A percentile compares a stretch with the other conserved stretches of the same genome.
phyloP scores from a whole-genome alignment of 768 basidiomycete species.

The Dictyophora rubrovolvata region DNA sequence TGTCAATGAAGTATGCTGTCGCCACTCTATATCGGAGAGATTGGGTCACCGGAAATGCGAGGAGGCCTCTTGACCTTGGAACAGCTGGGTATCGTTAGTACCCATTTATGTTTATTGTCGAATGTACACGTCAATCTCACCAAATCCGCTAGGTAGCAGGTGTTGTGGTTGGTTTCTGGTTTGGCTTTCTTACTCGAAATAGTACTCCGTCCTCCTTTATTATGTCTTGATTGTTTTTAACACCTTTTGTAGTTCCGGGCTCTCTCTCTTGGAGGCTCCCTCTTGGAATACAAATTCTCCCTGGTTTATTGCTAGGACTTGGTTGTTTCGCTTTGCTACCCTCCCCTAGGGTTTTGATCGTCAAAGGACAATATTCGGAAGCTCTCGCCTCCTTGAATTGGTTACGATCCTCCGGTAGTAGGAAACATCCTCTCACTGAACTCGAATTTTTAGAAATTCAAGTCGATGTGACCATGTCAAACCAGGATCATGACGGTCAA shows the following conservation, averaged over 20 bases:
- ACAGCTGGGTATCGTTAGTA: conserved; percentile 58
- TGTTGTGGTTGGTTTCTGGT: conserved; percentile 78
- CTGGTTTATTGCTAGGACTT: conserved; percentile 53
- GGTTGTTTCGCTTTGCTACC: conserved; percentile 45
- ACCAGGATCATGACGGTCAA: conserved; percentile 17
- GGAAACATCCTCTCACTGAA: conserved; percentile 43
- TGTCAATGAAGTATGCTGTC: conserved; percentile 50
- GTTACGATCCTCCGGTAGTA: conserved; percentile 37
- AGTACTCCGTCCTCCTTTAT: background rate
- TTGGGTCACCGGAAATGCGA: conserved; percentile 68
- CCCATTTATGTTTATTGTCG: background rate
- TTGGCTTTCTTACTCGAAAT: conserved; percentile 61
- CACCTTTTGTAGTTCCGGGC: conserved; percentile 35
- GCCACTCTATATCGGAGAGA: conserved; percentile 77
- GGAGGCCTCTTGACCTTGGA: conserved; percentile 74
- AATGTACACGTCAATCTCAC: background rate
- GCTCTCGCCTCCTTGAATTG: conserved; percentile 48
- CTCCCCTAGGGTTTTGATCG: conserved; percentile 50
- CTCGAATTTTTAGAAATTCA: conserved; percentile 72
- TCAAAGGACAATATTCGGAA: conserved; percentile 45
- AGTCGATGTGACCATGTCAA: conserved; percentile 49
- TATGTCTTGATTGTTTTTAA: background rate
- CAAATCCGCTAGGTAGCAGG: conserved; percentile 35
- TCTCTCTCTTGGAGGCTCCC: conserved; percentile 72
- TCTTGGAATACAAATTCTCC: conserved; percentile 59